phyloP scores from a whole-genome alignment of 306 rosid species.

The Cicer pinnatifidum region DNA sequence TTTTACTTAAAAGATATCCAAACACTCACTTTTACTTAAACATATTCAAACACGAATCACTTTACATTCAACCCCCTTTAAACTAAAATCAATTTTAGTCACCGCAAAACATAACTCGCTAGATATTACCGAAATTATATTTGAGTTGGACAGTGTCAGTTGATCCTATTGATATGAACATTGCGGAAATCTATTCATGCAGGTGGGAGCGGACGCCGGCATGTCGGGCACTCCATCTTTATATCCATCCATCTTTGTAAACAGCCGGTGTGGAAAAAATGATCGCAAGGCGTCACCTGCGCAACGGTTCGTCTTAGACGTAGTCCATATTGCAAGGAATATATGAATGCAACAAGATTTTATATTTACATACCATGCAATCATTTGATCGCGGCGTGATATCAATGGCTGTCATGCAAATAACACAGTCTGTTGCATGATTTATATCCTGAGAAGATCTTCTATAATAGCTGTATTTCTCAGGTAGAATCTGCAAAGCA shows the following conservation, averaged over 20 bases:
- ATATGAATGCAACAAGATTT: constrained; percentile 8
- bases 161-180: constrained; percentile 62
- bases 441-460: constrained; percentile 67
- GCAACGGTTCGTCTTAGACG: constrained; percentile 40
- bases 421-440: constrained; percentile 83
- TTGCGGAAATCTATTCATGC: constrained; percentile 55
- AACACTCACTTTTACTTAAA: too few relatives aligned
- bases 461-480: constrained; percentile 86
- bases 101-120: too few relatives aligned
- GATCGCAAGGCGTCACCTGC: constrained; percentile 98
- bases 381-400: constrained; percentile 67
- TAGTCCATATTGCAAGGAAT: constrained; percentile 35
- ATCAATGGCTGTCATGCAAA: constrained; percentile 92
- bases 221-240: constrained; percentile 99
- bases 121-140: constrained; percentile 54
- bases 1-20: too few relatives aligned
- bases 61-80: too few relatives aligned
- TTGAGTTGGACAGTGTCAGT: constrained; percentile 56
- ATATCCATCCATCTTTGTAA: constrained; percentile 99
- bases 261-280: constrained; percentile 95
- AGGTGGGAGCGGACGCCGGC: constrained; percentile 93
- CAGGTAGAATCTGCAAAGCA: constrained; percentile 83
- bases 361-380: constrained; percentile 72
- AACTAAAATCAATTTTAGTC: too few relatives aligned
- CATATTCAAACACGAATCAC: too few relatives aligned